Evolutionary conservation across 2,329 filamentous ascomycete genomes (phyloP).

Genomic region (Chrysosporium keratinophilum): DNA sequence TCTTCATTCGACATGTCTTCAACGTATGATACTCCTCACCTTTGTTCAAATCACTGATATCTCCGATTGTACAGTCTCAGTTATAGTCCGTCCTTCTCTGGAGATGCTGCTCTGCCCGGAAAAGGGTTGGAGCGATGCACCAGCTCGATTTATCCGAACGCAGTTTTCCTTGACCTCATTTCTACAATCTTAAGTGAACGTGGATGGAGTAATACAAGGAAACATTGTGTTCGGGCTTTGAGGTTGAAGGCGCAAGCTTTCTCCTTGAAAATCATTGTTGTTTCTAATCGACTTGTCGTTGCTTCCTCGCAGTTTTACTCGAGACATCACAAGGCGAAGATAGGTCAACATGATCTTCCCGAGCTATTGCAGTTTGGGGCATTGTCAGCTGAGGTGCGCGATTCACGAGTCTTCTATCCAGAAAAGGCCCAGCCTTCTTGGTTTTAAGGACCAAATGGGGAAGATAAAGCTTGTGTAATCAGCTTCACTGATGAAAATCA

Average conservation of each 20-base stretch:
- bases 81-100: conserved; percentile 74
- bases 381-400: conserved; percentile 64
- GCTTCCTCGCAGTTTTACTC: conserved; percentile 13
- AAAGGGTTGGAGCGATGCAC: conserved; percentile 39
- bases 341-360: conserved; percentile 44
- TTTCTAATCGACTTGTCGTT: conserved; percentile 29
- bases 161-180: conserved; percentile 18
- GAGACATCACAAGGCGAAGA: conserved; percentile 23
- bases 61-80: conserved; percentile 46
- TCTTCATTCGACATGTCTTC: conserved; percentile 48
- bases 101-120: conserved; percentile 38
- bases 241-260: conserved; percentile 59
- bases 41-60: conserved; percentile 28
- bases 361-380: conserved; percentile 47
- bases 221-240: conserved; percentile 56
- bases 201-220: conserved; percentile 1
- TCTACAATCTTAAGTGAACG: conserved; percentile 10
- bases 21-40: conserved; percentile 46
- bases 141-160: conserved; percentile 67
- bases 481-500: conserved; percentile 67
- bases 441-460: background rate
- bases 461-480: background rate
- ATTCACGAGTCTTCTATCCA: conserved; percentile 22
- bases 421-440: conserved; percentile 13
- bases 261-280: conserved; percentile 69